Percentiles rank a stretch among this genome's conserved stretches.
Conservation (phyloP, 2,329 filamentous ascomycete genomes). For the Stachybotrys elegans region DNA sequence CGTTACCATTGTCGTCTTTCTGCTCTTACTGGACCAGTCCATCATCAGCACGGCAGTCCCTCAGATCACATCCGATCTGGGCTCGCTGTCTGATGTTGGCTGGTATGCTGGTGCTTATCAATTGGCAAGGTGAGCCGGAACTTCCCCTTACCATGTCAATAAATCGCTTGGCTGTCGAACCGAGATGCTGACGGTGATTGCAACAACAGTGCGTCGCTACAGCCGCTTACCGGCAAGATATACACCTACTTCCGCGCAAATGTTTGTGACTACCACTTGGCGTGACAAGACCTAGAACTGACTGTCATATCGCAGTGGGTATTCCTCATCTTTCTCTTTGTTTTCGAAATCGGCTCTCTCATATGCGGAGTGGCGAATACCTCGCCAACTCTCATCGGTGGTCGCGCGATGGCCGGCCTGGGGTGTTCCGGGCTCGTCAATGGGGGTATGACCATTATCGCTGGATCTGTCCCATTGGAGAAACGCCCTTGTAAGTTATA, state of each 20-base stretch:
- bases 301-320: constrained; percentile 11
- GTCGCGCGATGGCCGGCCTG: constrained; percentile 29
- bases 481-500: constrained; percentile 2
- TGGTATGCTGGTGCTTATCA: constrained; percentile 3
- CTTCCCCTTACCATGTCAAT: too few relatives aligned
- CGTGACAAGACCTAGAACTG: background rate
- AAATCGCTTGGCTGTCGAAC: too few relatives aligned
- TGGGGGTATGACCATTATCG: constrained; percentile 10
- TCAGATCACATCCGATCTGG: constrained; percentile 28
- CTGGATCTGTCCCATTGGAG: background rate
- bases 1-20: background rate
- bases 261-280: background rate
- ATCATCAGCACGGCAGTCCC: constrained; percentile 29
- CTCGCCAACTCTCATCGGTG: constrained; percentile 29
- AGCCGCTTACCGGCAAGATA: background rate
- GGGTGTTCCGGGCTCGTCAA: constrained; percentile 19
- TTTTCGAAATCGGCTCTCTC: constrained; percentile 27
- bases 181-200: background rate
- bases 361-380: constrained; percentile 28
- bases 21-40: background rate
- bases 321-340: constrained; percentile 19
- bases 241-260: background rate
- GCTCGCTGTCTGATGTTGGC: constrained; percentile 1
- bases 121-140: background rate
- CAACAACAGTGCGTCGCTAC: background rate